These are phyloP conservation scores for Populus euphratica DNA, from an alignment of 345 rosid genomes.

Conservation along the genomic window DNA sequence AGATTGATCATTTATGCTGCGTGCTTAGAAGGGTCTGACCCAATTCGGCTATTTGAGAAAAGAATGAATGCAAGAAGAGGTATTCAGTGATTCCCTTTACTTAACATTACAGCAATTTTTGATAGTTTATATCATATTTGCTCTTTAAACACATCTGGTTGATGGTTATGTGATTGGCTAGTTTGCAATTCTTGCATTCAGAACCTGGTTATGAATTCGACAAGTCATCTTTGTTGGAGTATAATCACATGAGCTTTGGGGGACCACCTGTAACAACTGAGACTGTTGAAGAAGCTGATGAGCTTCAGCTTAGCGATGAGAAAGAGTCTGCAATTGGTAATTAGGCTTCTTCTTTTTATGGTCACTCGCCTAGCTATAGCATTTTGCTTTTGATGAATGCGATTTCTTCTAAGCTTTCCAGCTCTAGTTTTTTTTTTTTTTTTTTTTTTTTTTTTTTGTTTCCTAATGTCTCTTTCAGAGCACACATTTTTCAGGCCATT, in stretches of 20 bases:
- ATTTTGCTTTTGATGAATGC: background rate
- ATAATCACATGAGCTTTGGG: conserved; percentile 95
- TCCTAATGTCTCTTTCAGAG: background rate
- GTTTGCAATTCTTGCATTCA: conserved; percentile 25
- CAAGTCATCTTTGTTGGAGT: conserved; percentile 60
- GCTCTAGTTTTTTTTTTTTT: background rate
- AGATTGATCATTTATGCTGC: conserved; percentile 77
- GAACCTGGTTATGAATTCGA: conserved; percentile 86
- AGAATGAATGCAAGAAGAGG: conserved; percentile 88
- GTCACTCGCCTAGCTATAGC: background rate
- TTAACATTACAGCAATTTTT: background rate
- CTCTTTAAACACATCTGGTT: background rate
- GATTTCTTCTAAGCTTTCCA: background rate
- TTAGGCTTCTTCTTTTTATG: background rate
- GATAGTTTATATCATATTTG: background rate
- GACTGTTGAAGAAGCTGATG: conserved; percentile 75
- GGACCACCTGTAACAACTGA: conserved; percentile 80
- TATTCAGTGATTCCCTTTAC: conserved; percentile 13
- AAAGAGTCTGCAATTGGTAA: conserved; percentile 76
- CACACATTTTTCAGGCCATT: background rate
- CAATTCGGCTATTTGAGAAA: conserved; percentile 84
- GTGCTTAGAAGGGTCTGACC: conserved; percentile 95
- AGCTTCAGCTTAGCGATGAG: conserved; percentile 57
- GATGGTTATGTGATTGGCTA: conserved; percentile 6
- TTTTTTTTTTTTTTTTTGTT: background rate